Percentiles rank a stretch among this genome's conserved stretches.
These are phyloP conservation scores for Trametes cinnabarina DNA, from an alignment of 768 basidiomycete genomes.

Conservation along the genomic window DNA sequence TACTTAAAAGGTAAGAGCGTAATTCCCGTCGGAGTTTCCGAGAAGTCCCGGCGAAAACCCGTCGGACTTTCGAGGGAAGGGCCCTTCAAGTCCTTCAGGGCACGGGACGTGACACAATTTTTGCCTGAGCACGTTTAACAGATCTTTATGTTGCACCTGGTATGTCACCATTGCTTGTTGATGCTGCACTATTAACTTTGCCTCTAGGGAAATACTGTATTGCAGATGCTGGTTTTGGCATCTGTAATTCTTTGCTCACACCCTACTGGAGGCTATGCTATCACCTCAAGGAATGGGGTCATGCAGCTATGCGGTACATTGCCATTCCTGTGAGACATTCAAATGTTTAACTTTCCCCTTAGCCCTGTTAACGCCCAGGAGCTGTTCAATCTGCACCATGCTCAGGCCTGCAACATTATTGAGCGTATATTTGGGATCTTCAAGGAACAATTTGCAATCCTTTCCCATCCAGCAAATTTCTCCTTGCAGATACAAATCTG, in stretches of 20 bases:
- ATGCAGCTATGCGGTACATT: constrained; percentile 5
- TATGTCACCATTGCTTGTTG: not conserved
- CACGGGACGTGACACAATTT: constrained; percentile 20
- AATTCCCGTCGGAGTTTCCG: too few species aligned
- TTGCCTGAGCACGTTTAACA: constrained; percentile 22
- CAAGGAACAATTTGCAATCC: constrained; percentile 18
- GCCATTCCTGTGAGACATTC: not conserved
- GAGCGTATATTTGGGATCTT: constrained; percentile 25
- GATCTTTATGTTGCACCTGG: constrained; percentile 4
- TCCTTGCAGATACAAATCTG: constrained; percentile 28
- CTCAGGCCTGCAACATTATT: constrained; percentile 20
- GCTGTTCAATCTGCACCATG: constrained; percentile 22
- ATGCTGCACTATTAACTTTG: constrained; percentile 18
- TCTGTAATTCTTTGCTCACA: constrained; percentile 26
- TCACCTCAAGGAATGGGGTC: constrained; percentile 35
- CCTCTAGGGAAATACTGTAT: constrained; percentile 31
- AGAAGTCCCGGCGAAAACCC: too few species aligned
- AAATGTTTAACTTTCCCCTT: not conserved
- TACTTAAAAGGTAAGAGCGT: too few species aligned
- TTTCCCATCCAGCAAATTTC: constrained; percentile 22
- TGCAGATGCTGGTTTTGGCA: constrained; percentile 34
- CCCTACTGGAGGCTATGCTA: constrained; percentile 33
- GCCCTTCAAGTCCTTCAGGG: too few species aligned
- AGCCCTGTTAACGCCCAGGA: constrained; percentile 21
- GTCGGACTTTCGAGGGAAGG: too few species aligned